Evolutionary conservation across 1,284 basidiomycete genomes (phyloP), one percentile per base, ranked within the genome.

Genomic region (Gymnopus androsaceus): DNA sequence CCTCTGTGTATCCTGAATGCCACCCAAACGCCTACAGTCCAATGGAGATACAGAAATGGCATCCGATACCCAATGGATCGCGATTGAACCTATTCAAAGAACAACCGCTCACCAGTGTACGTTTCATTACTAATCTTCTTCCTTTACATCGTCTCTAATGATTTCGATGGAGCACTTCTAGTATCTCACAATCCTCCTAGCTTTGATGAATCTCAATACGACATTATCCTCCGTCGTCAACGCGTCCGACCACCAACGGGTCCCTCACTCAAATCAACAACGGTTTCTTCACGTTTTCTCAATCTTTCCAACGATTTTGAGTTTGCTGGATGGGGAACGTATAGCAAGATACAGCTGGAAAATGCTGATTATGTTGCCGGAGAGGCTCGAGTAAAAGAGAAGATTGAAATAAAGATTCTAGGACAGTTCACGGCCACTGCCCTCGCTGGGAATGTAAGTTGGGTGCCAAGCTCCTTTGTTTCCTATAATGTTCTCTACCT

Each of bases 241-340:
- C 73, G 81, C 23, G 62, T 69, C 34, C 77, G 80, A n/a, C 74
- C 78, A 1, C 67, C 63, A 2, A 72, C 75, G 28, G 75, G 75
- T 12, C 75, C 77, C 47, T 71, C 75, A 1, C 67, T 75, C 36
- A 87, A 86, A 61, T 59, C 69, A 21, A 73, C 72, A 4, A 67
- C 70, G 12, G 63, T 76, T 7, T 81, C 82, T 9, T 86, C 85
- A 3, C 80, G 83, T 27, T 86, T 85, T 61, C 64, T 82, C 42
- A 83, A 88, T 64, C 75, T 87, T n/a, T 70, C 80, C 8, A 81
- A 85, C 61, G 75, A 81, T 37, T 85, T 84, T 59, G 83, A 86
- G 60, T 87, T 87, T 60, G 78, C 85, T 2, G 84, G 85, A 1
- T 88, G 85, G 86, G 86, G 87, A 1, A 76, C 78, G 3, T 65